phyloP scores from a whole-genome alignment of 257 asterid genomes.

The Osmanthus fragrans region DNA sequence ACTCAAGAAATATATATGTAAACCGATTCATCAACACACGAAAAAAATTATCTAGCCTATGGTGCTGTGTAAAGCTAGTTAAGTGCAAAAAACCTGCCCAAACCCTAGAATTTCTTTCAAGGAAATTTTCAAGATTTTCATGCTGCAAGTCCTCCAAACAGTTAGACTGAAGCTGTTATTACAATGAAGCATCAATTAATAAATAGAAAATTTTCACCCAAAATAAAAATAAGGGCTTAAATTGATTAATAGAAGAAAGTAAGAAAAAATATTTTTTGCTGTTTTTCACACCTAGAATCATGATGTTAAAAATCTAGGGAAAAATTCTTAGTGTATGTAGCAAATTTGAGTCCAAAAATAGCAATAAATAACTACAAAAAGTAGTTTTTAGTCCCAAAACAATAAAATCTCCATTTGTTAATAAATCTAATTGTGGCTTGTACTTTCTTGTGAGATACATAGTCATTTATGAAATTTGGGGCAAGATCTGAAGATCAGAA shows the following conservation, averaged over 20 bases:
- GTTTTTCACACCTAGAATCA: not conserved
- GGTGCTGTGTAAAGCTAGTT: not conserved
- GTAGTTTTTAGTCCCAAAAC: not conserved
- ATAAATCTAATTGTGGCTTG: not conserved
- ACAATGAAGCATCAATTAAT: not conserved
- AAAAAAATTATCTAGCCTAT: not conserved
- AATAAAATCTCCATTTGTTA: no score
- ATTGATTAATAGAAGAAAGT: no score
- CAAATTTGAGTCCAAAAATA: not conserved
- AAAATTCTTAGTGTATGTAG: not conserved
- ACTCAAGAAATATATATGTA: not conserved
- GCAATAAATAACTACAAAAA: not conserved
- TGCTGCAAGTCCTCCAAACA: not conserved
- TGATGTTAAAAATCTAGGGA: not conserved
- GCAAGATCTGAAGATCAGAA: not conserved
- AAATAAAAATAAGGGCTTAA: no score
- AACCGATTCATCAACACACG: not conserved
- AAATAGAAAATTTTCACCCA: not conserved
- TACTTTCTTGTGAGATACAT: not conserved
- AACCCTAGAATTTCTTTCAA: not conserved
- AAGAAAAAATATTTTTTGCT: no score
- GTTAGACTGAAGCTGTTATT: not conserved
- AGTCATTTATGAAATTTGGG: not conserved
- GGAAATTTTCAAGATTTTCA: not conserved
- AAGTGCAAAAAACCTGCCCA: not conserved